A percentile compares a stretch with the other conserved stretches of the same genome.
Conservation (phyloP, 2,329 filamentous ascomycete genomes). For the Fusarium siculi region DNA sequence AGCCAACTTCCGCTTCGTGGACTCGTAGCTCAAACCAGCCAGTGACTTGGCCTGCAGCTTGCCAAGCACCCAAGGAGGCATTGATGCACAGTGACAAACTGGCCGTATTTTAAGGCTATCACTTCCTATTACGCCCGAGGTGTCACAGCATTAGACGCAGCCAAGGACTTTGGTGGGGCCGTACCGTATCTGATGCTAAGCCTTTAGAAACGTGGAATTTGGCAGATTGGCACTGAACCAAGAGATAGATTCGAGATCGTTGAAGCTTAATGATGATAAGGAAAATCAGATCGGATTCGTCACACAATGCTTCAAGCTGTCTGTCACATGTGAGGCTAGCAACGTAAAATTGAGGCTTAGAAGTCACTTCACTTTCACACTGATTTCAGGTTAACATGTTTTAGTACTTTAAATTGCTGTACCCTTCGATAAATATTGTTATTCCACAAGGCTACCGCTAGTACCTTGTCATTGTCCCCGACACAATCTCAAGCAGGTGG, state of each 20-base stretch:
- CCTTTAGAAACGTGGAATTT: neutral
- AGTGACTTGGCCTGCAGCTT: neutral
- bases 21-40: neutral
- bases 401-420: neutral
- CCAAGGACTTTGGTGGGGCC: neutral
- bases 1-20: neutral
- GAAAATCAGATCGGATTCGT: neutral
- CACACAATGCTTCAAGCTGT: neutral
- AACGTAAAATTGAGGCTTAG: neutral
- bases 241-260: neutral
- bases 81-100: neutral
- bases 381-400: too few relatives aligned
- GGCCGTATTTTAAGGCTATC: neutral
- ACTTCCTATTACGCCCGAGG: neutral
- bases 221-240: neutral
- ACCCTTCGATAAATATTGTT: neutral
- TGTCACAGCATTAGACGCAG: neutral
- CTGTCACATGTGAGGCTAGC: neutral
- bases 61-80: constrained; percentile 7
- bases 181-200: neutral
- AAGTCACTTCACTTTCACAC: neutral
- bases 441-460: neutral
- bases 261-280: neutral
- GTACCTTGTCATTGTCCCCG: neutral
- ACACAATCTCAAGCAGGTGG: neutral